A percentile compares a stretch with the other conserved stretches of the same genome.
Evolutionary conservation across 2,329 filamentous ascomycete species (phyloP).

Genomic region (Spiromastix sp.): DNA sequence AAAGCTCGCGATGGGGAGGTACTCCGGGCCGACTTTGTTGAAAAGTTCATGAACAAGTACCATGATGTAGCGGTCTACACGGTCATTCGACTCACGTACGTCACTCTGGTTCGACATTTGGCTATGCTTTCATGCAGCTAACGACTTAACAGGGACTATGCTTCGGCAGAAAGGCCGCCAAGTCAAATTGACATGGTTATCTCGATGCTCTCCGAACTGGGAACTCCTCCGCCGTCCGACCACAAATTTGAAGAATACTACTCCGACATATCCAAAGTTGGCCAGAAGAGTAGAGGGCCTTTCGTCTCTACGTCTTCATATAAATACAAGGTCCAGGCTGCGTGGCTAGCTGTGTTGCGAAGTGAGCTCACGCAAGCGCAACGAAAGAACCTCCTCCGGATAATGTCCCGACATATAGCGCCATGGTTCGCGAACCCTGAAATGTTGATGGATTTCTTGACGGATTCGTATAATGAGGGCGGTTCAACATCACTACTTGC

Average conservation of each 20-base stretch:
- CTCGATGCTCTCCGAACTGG: constrained; percentile 40
- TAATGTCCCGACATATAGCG: constrained; percentile 67
- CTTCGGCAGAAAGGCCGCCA: constrained; percentile 17
- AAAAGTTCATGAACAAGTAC: constrained; percentile 67
- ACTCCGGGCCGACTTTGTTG: constrained; percentile 60
- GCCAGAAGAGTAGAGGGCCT: constrained; percentile 51
- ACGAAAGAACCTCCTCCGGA: constrained; percentile 65
- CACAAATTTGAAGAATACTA: constrained; percentile 29
- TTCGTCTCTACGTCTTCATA: constrained; percentile 58
- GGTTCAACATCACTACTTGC: constrained; percentile 81
- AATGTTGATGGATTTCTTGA: constrained; percentile 88
- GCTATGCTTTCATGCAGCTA: not conserved
- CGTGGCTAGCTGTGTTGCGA: constrained; percentile 71
- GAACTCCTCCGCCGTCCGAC: constrained; percentile 51
- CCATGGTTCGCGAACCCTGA: constrained; percentile 87
- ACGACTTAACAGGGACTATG: constrained; percentile 24
- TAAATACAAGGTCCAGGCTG: constrained; percentile 71
- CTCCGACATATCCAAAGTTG: constrained; percentile 39
- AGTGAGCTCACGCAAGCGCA: constrained; percentile 58
- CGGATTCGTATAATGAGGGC: constrained; percentile 81
- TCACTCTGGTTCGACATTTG: constrained; percentile 10
- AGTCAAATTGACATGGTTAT: constrained; percentile 27
- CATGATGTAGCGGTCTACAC: constrained; percentile 81
- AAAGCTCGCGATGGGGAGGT: constrained; percentile 46
- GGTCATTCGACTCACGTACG: constrained; percentile 62